A percentile compares a stretch with the other conserved stretches of the same genome.
These are phyloP conservation scores for Rhododendron kiyosumense DNA, from an alignment of 148 eudicot genomes.

Conservation along the genomic window DNA sequence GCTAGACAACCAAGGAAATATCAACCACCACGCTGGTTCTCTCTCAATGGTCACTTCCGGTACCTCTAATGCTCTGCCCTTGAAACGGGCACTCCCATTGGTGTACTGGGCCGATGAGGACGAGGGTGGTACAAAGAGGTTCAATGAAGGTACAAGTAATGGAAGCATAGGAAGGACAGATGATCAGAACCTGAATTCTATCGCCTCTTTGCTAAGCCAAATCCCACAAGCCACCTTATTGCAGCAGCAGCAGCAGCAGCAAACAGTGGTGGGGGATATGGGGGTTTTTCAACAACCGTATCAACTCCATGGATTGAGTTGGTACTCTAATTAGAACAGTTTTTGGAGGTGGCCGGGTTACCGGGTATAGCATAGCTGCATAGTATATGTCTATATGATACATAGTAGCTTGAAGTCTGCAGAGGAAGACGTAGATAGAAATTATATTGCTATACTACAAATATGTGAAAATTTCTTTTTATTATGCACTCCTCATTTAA, in stretches of 20 bases:
- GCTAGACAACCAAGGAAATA: slow-evolving; percentile 1
- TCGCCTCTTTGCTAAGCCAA: slow-evolving; percentile 28
- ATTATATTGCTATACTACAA: not conserved
- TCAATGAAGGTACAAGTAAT: not conserved
- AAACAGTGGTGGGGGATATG: not conserved
- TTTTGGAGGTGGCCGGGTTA: not conserved
- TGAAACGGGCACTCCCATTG: slow-evolving; percentile 27
- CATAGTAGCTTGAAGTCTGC: not conserved
- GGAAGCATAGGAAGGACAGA: not conserved
- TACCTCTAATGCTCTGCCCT: not conserved
- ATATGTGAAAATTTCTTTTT: not conserved
- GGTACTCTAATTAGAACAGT: slow-evolving; percentile 32
- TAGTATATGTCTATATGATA: not conserved
- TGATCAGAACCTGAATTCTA: slow-evolving; percentile 11
- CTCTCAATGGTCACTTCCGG: not conserved
- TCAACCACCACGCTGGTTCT: not conserved
- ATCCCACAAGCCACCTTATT: slow-evolving; percentile 20
- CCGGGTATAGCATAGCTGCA: not conserved
- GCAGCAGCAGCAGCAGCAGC: slow-evolving; percentile 21
- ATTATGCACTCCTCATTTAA: too few relatives aligned
- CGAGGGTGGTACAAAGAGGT: slow-evolving; percentile 2
- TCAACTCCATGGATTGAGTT: slow-evolving; percentile 32
- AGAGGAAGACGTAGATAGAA: not conserved
- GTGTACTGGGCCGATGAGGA: slow-evolving; percentile 22
- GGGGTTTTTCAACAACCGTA: slow-evolving; percentile 27